Evolutionary conservation across 2,329 filamentous ascomycete genomes (phyloP).

Genomic region (Akanthomyces dipterigenus): DNA sequence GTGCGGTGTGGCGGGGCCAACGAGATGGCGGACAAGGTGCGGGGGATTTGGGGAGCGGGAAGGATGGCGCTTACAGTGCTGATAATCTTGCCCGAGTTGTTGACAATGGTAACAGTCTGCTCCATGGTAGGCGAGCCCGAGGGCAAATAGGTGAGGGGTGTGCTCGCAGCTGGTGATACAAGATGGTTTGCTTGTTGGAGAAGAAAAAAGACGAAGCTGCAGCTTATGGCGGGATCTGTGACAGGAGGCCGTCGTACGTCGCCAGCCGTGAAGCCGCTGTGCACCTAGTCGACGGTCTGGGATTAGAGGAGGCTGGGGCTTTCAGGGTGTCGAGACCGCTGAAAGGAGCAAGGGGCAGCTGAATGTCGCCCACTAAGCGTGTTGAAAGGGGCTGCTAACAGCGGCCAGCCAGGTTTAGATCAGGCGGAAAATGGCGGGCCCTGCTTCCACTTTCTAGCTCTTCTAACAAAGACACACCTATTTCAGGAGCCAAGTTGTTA

Average conservation of each 20-base stretch:
- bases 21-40: background rate
- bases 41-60: background rate
- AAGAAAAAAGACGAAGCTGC: background rate
- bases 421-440: conserved; percentile 5
- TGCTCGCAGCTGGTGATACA: background rate
- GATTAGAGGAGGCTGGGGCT: background rate
- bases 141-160: background rate
- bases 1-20: background rate
- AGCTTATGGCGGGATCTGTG: background rate
- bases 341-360: background rate
- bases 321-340: background rate
- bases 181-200: background rate
- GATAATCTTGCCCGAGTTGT: conserved; percentile 84
- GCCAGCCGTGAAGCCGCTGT: background rate
- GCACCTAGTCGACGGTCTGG: background rate
- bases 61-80: conserved; percentile 59
- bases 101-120: conserved; percentile 83
- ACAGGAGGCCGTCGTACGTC: background rate
- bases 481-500: background rate
- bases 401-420: background rate
- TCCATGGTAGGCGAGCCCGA: conserved; percentile 22
- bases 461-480: background rate
- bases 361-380: background rate
- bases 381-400: background rate
- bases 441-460: background rate